Percentiles rank a stretch among this genome's conserved stretches.
These are phyloP conservation scores for Cylindrotheca fusiformis DNA, from an alignment of 108 stramenopile genomes.

Conservation along the genomic window DNA sequence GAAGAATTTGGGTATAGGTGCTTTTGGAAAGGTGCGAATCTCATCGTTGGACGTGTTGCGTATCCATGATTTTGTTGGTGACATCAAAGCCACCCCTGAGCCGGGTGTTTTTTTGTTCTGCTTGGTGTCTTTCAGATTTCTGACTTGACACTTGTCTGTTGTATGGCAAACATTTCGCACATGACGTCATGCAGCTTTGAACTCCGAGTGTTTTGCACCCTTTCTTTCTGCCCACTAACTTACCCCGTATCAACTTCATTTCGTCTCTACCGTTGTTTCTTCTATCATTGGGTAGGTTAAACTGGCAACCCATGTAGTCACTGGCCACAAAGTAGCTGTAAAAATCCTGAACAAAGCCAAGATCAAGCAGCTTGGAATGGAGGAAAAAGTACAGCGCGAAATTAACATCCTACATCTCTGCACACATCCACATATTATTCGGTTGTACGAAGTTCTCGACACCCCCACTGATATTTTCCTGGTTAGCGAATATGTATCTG, in stretches of 20 bases:
- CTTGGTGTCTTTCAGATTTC: conserved; percentile 10
- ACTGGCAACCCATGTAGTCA: conserved; percentile 97
- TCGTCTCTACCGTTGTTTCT: conserved; percentile 4
- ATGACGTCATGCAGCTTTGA: conserved; percentile 28
- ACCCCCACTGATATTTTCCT: conserved; percentile 99
- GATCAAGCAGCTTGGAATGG: conserved; percentile 98
- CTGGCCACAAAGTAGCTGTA: conserved; percentile 99
- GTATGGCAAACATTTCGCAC: conserved; percentile 21
- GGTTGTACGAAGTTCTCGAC: conserved; percentile 96
- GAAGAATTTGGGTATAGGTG: conserved; percentile 99
- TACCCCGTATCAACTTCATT: not conserved
- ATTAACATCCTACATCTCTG: conserved; percentile 98
- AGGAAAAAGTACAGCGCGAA: conserved; percentile 99
- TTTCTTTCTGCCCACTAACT: conserved; percentile 8
- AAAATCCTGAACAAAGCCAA: conserved; percentile 99
- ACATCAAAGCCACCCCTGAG: conserved; percentile 1
- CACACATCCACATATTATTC: conserved; percentile 99
- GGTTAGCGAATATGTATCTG: conserved; percentile 98
- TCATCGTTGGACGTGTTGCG: conserved; percentile 1
- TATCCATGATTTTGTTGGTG: conserved; percentile 1
- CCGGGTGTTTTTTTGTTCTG: not conserved
- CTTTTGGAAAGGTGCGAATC: conserved; percentile 93
- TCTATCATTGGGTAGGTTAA: conserved; percentile 59
- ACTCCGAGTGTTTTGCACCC: conserved; percentile 14
- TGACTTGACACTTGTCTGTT: conserved; percentile 14